Evolutionary conservation across 2,329 filamentous ascomycete genomes (phyloP).

Genomic region (Verticillium tricorpus): DNA sequence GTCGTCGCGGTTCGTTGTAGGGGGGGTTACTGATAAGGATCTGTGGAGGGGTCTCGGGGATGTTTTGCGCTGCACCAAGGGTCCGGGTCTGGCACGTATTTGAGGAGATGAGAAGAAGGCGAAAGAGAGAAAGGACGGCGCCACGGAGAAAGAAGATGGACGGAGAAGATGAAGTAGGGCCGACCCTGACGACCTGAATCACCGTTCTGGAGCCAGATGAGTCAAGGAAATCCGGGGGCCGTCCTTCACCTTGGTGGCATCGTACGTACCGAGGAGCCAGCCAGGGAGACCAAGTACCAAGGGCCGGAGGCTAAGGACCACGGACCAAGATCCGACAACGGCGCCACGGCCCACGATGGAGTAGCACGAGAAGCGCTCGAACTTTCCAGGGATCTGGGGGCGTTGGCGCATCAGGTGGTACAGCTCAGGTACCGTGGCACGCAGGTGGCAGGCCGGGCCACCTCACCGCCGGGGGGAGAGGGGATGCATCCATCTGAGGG

Average conservation of each 20-base stretch:
- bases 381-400: background rate
- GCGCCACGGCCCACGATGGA: conserved; percentile 4
- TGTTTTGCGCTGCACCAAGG: background rate
- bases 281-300: too few species aligned
- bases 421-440: background rate
- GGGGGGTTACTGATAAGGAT: background rate
- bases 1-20: background rate
- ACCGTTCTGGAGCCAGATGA: conserved; percentile 4
- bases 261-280: background rate
- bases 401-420: background rate
- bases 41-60: background rate
- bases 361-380: background rate
- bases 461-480: background rate
- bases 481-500: background rate
- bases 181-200: background rate
- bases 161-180: background rate
- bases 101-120: background rate
- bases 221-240: conserved; percentile 14
- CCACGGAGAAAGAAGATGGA: background rate
- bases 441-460: background rate
- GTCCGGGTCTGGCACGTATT: background rate
- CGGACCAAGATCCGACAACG: conserved; percentile 2
- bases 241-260: background rate
- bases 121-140: background rate
- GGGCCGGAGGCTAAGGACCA: background rate